These are phyloP conservation scores for Dendrothele bispora DNA, from an alignment of 768 basidiomycete genomes.

Conservation along the genomic window DNA sequence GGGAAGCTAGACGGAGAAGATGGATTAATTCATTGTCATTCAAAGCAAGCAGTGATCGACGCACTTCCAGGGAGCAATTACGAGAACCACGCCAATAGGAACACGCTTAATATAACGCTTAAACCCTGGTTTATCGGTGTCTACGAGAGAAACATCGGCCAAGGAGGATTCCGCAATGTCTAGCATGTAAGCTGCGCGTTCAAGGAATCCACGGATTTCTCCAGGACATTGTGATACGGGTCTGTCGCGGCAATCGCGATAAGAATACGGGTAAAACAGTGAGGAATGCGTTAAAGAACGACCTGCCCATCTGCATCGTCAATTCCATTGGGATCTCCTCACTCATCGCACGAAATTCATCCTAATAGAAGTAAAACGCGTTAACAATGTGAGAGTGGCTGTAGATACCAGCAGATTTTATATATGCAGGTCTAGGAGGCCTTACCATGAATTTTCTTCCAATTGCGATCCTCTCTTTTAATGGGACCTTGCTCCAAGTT, in stretches of 20 bases:
- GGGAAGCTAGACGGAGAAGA: slow-evolving; percentile 59
- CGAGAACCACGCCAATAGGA: slow-evolving; percentile 84
- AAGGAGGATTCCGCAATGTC: slow-evolving; percentile 77
- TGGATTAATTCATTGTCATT: background rate
- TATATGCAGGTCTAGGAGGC: too few species aligned
- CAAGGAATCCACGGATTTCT: slow-evolving; percentile 80
- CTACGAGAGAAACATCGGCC: slow-evolving; percentile 68
- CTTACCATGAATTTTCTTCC: slow-evolving; percentile 43
- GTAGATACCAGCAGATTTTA: too few species aligned
- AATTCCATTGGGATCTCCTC: slow-evolving; percentile 76
- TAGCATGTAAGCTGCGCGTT: slow-evolving; percentile 82
- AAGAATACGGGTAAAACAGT: slow-evolving; percentile 1
- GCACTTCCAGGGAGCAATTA: slow-evolving; percentile 93
- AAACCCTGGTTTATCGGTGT: slow-evolving; percentile 83
- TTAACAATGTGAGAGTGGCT: too few species aligned
- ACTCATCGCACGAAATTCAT: slow-evolving; percentile 46
- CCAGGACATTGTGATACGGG: slow-evolving; percentile 78
- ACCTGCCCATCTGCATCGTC: slow-evolving; percentile 92
- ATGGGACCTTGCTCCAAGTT: slow-evolving; percentile 69
- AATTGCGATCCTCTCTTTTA: slow-evolving; percentile 72
- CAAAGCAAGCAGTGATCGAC: too few species aligned
- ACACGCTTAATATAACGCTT: slow-evolving; percentile 79
- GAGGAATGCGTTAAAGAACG: slow-evolving; percentile 20
- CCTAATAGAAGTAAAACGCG: slow-evolving; percentile 30
- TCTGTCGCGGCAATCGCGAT: slow-evolving; percentile 39